These are phyloP conservation scores for Tylopilus vinaceipallidus DNA, from an alignment of 768 basidiomycete species.

Conservation along the genomic window DNA sequence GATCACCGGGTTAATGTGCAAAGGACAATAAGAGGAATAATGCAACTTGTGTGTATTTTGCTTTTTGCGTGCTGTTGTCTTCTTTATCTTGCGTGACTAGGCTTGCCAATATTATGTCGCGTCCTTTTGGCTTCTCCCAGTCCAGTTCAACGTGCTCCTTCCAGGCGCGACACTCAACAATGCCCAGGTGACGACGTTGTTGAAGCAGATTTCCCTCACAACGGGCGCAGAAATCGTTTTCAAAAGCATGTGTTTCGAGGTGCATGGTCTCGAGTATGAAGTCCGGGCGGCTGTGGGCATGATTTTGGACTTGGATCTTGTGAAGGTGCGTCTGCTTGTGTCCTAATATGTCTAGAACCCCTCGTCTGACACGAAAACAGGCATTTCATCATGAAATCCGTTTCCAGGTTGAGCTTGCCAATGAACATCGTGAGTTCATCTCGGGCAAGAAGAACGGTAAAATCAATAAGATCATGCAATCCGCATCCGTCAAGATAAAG, in stretches of 20 bases:
- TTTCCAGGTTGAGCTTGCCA: conserved; percentile 96
- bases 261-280: conserved; percentile 92
- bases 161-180: conserved; percentile 80
- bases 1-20: conserved; percentile 94
- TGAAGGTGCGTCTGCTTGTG: conserved; percentile 59
- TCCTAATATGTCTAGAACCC: not conserved
- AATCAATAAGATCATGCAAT: conserved; percentile 99
- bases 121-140: conserved; percentile 94
- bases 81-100: conserved; percentile 42
- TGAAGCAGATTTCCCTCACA: conserved; percentile 82
- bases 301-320: conserved; percentile 87
- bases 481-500: conserved; percentile 95
- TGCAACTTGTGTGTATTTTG: conserved; percentile 76
- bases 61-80: conserved; percentile 21
- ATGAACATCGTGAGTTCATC: conserved; percentile 98
- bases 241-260: conserved; percentile 96
- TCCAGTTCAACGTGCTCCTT: conserved; percentile 89
- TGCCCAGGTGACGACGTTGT: conserved; percentile 76
- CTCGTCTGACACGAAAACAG: conserved; percentile 37
- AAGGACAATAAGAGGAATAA: conserved; percentile 88
- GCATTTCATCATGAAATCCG: conserved; percentile 96
- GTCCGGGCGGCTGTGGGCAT: conserved; percentile 82
- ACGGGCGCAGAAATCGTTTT: conserved; percentile 95
- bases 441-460: conserved; percentile 99
- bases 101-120: conserved; percentile 94